Conservation (phyloP, 2,329 filamentous ascomycete species). For the Colletotrichum spinosum region DNA sequence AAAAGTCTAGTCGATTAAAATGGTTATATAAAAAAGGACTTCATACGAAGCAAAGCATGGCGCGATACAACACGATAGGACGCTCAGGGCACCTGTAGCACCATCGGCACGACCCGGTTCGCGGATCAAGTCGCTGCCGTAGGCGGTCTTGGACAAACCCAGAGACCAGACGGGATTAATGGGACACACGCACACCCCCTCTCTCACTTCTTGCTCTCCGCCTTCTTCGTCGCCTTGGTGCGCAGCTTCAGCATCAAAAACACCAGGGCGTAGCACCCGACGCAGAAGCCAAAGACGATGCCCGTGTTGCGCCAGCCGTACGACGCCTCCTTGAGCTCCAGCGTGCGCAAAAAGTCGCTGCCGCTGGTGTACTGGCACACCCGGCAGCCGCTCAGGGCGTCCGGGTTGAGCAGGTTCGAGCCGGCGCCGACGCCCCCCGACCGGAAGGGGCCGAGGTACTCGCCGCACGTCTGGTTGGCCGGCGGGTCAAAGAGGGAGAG, state of each 20-base stretch:
- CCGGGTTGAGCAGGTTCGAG: slow-evolving; percentile 10
- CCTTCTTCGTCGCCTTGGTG: slow-evolving; percentile 58
- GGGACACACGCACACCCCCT: too few relatives aligned
- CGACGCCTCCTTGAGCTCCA: slow-evolving; percentile 38
- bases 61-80: too few relatives aligned
- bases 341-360: slow-evolving; percentile 36
- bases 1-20: too few relatives aligned
- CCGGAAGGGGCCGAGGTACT: slow-evolving; percentile 12
- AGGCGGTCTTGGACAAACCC: too few relatives aligned
- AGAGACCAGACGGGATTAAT: too few relatives aligned
- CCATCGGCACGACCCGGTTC: too few relatives aligned
- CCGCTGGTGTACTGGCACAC: slow-evolving; percentile 38
- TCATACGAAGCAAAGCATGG: too few relatives aligned
- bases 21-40: too few relatives aligned
- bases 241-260: slow-evolving; percentile 61
- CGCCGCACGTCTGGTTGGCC: neutral
- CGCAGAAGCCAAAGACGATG: slow-evolving; percentile 45
- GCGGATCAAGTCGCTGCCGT: too few relatives aligned
- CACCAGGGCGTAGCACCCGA: slow-evolving; percentile 54
- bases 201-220: too few relatives aligned
- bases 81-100: too few relatives aligned
- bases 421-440: neutral
- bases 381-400: slow-evolving; percentile 17
- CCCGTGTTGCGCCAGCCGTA: slow-evolving; percentile 39
- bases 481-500: slow-evolving; percentile 31